Percentiles rank a stretch among this genome's conserved stretches.
Evolutionary conservation across 805 yeast species (phyloP).

Genomic region (Brettanomyces bruxellensis): DNA sequence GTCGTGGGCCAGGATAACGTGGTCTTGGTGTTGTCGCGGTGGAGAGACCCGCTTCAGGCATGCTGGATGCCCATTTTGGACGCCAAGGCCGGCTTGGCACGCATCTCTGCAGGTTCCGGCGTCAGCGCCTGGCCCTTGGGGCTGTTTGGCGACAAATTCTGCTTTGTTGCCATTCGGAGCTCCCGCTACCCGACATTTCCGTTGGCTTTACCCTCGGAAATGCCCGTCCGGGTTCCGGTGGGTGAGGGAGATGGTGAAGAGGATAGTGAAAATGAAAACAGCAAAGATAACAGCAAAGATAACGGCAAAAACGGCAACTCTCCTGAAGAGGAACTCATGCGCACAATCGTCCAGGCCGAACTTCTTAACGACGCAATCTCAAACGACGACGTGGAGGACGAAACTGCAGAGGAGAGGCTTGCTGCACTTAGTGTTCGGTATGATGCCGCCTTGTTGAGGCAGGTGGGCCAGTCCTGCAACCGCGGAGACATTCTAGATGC

Average conservation of each 20-base stretch:
- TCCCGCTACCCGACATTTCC: constrained; percentile 73
- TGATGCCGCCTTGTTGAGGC: constrained; percentile 70
- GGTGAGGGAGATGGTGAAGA: constrained; percentile 21
- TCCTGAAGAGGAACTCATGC: constrained; percentile 58
- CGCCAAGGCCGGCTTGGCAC: constrained; percentile 40
- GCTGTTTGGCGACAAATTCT: constrained; percentile 56
- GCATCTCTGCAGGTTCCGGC: constrained; percentile 45
- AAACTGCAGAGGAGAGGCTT: constrained; percentile 38
- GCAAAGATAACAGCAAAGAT: constrained; percentile 19
- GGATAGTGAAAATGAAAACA: constrained; percentile 34
- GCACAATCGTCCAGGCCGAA: constrained; percentile 53
- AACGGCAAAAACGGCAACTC: constrained; percentile 21
- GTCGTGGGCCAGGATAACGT: constrained; percentile 72
- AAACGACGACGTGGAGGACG: constrained; percentile 28
- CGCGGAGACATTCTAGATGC: constrained; percentile 60
- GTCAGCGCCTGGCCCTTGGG: constrained; percentile 88
- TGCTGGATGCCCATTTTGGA: constrained; percentile 84
- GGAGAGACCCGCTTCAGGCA: constrained; percentile 72
- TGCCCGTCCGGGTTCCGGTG: constrained; percentile 64
- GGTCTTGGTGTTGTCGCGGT: constrained; percentile 58
- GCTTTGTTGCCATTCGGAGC: constrained; percentile 70
- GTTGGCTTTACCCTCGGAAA: constrained; percentile 71
- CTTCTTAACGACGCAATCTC: constrained; percentile 47
- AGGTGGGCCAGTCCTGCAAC: constrained; percentile 67
- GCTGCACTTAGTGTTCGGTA: constrained; percentile 44